Base-by-base conservation (phyloP, 345 rosid species). In the Cardamine resedifolia region DNA sequence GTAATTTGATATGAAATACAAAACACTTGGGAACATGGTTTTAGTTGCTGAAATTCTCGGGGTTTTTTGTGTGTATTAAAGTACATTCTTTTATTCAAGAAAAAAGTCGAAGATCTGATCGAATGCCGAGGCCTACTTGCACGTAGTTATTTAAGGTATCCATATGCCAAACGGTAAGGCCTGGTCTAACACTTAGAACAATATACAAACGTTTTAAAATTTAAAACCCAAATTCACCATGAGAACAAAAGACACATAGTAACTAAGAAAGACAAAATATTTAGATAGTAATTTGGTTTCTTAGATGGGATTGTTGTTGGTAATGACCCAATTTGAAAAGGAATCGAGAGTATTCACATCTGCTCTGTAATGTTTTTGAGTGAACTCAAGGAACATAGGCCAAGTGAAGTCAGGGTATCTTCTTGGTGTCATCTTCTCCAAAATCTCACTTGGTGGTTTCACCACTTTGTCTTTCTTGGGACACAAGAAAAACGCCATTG, bases 351-450 rank as follows among this genome's bases (percentile, higher is more conserved):
- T 90, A 56, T 84, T 85, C 85, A 85, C 85, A 88, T 90, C 97
- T n/a, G 97, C 97, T 77, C 97, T 78, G 82, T 90, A 90, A 68
- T 90, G 92, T 77, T 88, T 90, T 65, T 90, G 95, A n/a, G 95
- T 88, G 81, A 90, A 90, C 70, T 90, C 97, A 52, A 88, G 95
- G 34, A 88, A 77, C 85, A 83, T 83, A 43, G 95, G 83, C 97
- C 95, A 90, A 75, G 89, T 88, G 77, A 90, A 90, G 65, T 90
- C 97, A 26, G 98, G 99, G 62, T 90, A 92, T 62, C 61, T 74
- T 66, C 99, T 83, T 38, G 90, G 87, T 21, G 73, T 71, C 50
- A 11, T 45, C 23, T 39, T 47, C 77, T 82, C 87, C 81, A 88
- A 84, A 58, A 95, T 70, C 66, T 86, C 88, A 2, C 33, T 56